These are phyloP conservation scores for Penicillium pulvis DNA, from an alignment of 495 filamentous ascomycete species.

Conservation along the genomic window DNA sequence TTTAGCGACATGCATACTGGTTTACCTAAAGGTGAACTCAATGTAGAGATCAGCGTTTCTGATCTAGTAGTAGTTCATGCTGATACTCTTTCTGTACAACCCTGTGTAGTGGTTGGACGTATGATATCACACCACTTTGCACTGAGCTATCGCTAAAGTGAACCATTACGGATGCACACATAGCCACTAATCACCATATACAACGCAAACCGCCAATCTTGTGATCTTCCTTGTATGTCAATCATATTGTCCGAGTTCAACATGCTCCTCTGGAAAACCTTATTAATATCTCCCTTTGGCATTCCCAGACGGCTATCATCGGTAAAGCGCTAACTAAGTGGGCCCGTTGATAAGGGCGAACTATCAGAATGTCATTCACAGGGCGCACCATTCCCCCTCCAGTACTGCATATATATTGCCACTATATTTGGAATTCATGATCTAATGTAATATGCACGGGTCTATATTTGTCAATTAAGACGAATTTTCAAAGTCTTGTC, in stretches of 20 bases:
- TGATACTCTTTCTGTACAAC: not conserved
- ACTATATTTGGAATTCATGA: not conserved
- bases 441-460: not conserved
- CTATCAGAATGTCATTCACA: not conserved
- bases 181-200: not conserved
- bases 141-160: not conserved
- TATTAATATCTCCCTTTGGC: not conserved
- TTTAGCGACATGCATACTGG: not conserved
- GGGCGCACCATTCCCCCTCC: not conserved
- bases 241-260: not conserved
- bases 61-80: not conserved
- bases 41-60: not conserved
- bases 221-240: not conserved
- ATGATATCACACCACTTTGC: not conserved
- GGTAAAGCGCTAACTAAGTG: not conserved
- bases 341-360: constrained; percentile 9
- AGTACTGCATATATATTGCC: not conserved
- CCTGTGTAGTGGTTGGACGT: not conserved
- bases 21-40: not conserved
- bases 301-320: not conserved
- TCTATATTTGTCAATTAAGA: not conserved
- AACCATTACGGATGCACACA: not conserved
- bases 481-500: not conserved
- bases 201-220: not conserved
- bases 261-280: not conserved